These are phyloP conservation scores for Ogataea methylovora DNA, from an alignment of 805 yeast genomes.

Conservation along the genomic window DNA sequence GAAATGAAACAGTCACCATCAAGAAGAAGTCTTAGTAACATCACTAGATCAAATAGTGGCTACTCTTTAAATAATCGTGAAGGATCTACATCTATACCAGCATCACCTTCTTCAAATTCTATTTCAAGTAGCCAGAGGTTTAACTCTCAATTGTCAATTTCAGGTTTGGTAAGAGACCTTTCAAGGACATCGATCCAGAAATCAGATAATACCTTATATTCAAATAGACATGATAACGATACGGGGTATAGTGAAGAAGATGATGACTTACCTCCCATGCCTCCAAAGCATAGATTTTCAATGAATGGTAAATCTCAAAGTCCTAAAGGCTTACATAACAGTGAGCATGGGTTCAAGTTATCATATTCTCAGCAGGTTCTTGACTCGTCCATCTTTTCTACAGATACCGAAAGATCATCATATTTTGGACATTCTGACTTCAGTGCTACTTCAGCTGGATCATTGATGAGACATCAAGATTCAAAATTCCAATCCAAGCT, in stretches of 20 bases:
- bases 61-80: background rate
- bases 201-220: slow-evolving; percentile 2
- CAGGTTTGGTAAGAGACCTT: background rate
- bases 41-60: background rate
- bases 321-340: slow-evolving; percentile 5
- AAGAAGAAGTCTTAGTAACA: slow-evolving; percentile 9
- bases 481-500: slow-evolving; percentile 17
- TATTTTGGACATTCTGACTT: slow-evolving; percentile 57
- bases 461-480: slow-evolving; percentile 63
- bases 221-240: slow-evolving; percentile 5
- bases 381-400: slow-evolving; percentile 25
- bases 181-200: background rate
- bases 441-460: slow-evolving; percentile 87
- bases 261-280: slow-evolving; percentile 25
- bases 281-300: slow-evolving; percentile 28
- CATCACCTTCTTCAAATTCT: slow-evolving; percentile 5
- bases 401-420: slow-evolving; percentile 31
- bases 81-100: slow-evolving; percentile 1
- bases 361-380: slow-evolving; percentile 18
- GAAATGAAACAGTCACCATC: slow-evolving; percentile 21
- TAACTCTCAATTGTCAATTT: background rate
- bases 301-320: slow-evolving; percentile 7
- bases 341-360: too few species aligned
- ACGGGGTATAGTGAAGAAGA: slow-evolving; percentile 5
- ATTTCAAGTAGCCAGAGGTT: background rate